Base-by-base conservation (phyloP, 1,139 yeast species). In the Eremothecium gossypii region DNA sequence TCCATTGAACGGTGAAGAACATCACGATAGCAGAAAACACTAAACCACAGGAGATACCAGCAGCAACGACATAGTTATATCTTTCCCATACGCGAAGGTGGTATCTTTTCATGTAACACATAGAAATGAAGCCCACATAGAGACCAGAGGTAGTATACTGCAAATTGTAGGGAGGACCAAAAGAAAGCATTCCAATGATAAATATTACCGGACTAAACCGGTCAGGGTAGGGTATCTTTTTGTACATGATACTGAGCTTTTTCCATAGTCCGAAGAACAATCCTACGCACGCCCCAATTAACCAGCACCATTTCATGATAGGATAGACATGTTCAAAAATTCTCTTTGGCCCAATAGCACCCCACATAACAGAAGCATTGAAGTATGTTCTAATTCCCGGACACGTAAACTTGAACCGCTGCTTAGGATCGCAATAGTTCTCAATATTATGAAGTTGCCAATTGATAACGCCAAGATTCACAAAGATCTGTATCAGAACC, bases 291-390 rank as follows among this genome's bases (percentile, higher is more conserved):
- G 70, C 70, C 1, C 83, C 83, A 39, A 76, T 66, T 39, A 76
- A 60, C 68, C 77, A 77, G 46, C 75, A 69, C 63, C 64, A 74
- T 52, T 66, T 64, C 55, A 74, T 58, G 29, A 65, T 55, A 30
- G 79, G 79, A 50, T 75, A 74, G 13, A 73, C 57, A 0, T 69
- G 70, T 45, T 61, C 58, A 52, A 79, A 77, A 17, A 77, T 72
- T 41, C 74, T 68, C 54, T 72, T 66, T 20, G 87, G 87, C 23
- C 85, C 86, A 52, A 81, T 76, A 39, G 74, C 75, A 47, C 85
- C 84, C 76, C 79, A 77, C 17, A 75, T 61, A 12, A 77, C 73
- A 8, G 78, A 70, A n/a, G 79, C 68, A 34, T 73, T 62, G 60
- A 67, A 77, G 55, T 63, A 73, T 1, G 76, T 70, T 33, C 58